These are phyloP conservation scores for Termitomyces sp. DNA, from an alignment of 768 basidiomycete species.

Conservation along the genomic window DNA sequence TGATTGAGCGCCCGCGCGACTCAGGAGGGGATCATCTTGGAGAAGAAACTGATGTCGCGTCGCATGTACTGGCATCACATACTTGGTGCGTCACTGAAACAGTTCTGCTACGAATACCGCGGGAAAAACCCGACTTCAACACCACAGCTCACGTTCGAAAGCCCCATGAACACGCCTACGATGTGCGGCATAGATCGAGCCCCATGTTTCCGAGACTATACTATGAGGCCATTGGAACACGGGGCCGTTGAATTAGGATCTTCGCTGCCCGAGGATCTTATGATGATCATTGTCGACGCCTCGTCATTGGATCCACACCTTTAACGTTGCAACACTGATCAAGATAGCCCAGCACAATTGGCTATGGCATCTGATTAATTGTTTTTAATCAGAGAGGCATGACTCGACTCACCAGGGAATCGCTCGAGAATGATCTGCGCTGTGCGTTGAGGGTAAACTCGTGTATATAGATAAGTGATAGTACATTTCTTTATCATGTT, in stretches of 20 bases:
- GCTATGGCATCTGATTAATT: background rate
- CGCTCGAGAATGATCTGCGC: background rate
- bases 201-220: background rate
- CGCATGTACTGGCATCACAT: background rate
- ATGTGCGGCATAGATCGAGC: background rate
- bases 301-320: constrained; percentile 10
- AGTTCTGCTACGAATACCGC: background rate
- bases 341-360: background rate
- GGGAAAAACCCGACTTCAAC: too few species aligned
- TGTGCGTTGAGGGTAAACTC: background rate
- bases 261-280: constrained; percentile 6
- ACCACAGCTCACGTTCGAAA: background rate
- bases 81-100: background rate
- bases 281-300: background rate
- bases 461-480: constrained; percentile 8
- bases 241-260: constrained; percentile 6
- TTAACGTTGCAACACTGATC: background rate
- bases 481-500: constrained; percentile 8
- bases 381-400: background rate
- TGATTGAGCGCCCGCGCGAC: background rate
- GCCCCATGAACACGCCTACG: too few species aligned
- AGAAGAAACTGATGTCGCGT: background rate
- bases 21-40: background rate
- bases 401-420: constrained; percentile 1
- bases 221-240: background rate